Percentiles rank a stretch among this genome's conserved stretches.
phyloP scores from a whole-genome alignment of 306 rosid species.

The Cucumis hystrix region DNA sequence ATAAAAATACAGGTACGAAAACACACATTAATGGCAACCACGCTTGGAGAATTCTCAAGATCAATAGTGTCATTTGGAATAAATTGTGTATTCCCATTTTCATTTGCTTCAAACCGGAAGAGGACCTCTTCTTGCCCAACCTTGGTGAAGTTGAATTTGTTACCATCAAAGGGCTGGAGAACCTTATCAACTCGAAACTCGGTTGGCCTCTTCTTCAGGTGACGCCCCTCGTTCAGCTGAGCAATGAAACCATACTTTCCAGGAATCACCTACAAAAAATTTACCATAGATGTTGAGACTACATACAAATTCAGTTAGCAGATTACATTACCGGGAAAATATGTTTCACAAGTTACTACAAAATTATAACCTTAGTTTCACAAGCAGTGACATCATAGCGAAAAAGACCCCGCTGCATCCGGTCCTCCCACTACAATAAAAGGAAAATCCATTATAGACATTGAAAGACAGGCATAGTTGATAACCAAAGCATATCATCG shows the following conservation, averaged over 20 bases:
- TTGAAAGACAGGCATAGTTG: neutral
- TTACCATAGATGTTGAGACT: slow-evolving; percentile 7
- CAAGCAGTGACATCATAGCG: slow-evolving; percentile 94
- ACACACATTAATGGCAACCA: slow-evolving; percentile 83
- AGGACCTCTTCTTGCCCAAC: slow-evolving; percentile 93
- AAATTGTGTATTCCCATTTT: slow-evolving; percentile 60
- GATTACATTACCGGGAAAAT: neutral
- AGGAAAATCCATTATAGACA: neutral
- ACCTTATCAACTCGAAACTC: slow-evolving; percentile 90
- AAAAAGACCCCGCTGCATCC: slow-evolving; percentile 79
- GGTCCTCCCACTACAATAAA: slow-evolving; percentile 77
- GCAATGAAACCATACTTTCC: slow-evolving; percentile 81
- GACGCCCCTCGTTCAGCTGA: slow-evolving; percentile 96
- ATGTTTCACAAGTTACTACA: neutral
- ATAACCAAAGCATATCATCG: neutral
- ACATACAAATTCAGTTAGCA: neutral
- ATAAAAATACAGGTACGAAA: neutral
- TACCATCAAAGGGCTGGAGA: slow-evolving; percentile 80
- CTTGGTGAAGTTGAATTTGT: slow-evolving; percentile 82
- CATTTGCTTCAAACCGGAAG: slow-evolving; percentile 65
- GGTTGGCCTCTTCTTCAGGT: slow-evolving; percentile 90
- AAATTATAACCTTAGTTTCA: slow-evolving; percentile 60
- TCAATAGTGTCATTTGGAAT: slow-evolving; percentile 62
- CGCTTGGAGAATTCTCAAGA: slow-evolving; percentile 57
- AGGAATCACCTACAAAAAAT: slow-evolving; percentile 56